A percentile compares a stretch with the other conserved stretches of the same genome.
These are phyloP conservation scores for Veloboletus limbatus DNA, from an alignment of 1,284 basidiomycete species.

Conservation along the genomic window DNA sequence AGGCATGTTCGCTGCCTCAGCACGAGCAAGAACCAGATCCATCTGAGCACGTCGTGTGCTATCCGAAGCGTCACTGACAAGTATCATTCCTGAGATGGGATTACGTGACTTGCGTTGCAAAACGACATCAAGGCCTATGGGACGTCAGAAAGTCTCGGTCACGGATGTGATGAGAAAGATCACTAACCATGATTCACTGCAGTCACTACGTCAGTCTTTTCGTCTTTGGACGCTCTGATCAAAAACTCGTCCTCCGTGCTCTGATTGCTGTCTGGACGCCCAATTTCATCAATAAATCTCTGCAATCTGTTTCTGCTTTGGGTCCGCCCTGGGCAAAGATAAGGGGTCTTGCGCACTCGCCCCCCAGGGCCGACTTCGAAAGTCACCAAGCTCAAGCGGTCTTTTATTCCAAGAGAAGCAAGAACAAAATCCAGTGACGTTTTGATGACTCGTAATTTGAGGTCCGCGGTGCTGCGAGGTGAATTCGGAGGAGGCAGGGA, in stretches of 20 bases:
- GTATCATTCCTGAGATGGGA: conserved; percentile 84
- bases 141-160: neutral
- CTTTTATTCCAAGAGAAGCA: conserved; percentile 68
- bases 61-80: conserved; percentile 90
- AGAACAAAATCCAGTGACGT: conserved; percentile 83
- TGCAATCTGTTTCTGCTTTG: conserved; percentile 70
- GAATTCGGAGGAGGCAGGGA: conserved; percentile 77
- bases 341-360: conserved; percentile 83
- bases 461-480: conserved; percentile 71
- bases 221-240: conserved; percentile 76
- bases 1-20: conserved; percentile 93
- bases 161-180: neutral
- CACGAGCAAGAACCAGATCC: conserved; percentile 93
- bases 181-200: conserved; percentile 85
- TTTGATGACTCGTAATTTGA: conserved; percentile 85
- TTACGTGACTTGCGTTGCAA: conserved; percentile 92
- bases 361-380: conserved; percentile 84
- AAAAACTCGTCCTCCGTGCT: conserved; percentile 67
- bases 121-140: conserved; percentile 82
- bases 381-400: conserved; percentile 83
- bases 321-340: conserved; percentile 68
- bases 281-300: conserved; percentile 76
- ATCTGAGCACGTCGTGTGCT: conserved; percentile 95
- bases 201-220: conserved; percentile 94
- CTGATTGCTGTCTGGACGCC: conserved; percentile 39